phyloP scores from a whole-genome alignment of 257 asterid genomes.

The Linaria vulgaris region DNA sequence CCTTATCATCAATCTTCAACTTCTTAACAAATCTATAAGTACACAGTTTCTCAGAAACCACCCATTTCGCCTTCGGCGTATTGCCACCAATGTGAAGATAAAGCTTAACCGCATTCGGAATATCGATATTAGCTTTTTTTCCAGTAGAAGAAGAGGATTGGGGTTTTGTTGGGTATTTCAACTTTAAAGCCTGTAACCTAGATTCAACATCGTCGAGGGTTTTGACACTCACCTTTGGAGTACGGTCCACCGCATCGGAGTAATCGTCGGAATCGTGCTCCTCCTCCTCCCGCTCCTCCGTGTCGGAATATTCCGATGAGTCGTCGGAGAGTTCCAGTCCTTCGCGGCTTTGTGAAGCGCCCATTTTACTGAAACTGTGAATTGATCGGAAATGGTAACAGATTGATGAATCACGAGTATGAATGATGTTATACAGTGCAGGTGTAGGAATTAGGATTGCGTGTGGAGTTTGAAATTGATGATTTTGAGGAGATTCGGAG shows the following conservation, averaged over 20 bases:
- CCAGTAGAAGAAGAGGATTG: conserved; percentile 36
- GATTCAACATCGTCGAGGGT: conserved; percentile 73
- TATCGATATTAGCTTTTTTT: conserved; percentile 32
- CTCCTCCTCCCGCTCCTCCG: conserved; percentile 48
- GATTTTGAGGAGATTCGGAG: conserved; percentile 33
- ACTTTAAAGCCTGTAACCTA: conserved; percentile 61
- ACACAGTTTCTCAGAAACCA: conserved; percentile 62
- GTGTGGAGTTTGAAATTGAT: conserved; percentile 7
- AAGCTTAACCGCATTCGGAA: conserved; percentile 63
- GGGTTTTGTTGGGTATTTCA: conserved; percentile 49
- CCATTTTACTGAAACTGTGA: conserved; percentile 46
- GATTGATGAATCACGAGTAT: conserved; percentile 1
- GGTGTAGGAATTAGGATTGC: not conserved
- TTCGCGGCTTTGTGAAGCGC: conserved; percentile 94
- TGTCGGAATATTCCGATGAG: conserved; percentile 66
- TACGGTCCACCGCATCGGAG: conserved; percentile 46
- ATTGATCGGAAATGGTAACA: not conserved
- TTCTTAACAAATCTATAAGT: conserved; percentile 57
- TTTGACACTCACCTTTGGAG: conserved; percentile 37
- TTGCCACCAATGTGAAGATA: conserved; percentile 89
- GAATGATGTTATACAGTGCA: conserved; percentile 1
- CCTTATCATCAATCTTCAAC: conserved; percentile 43
- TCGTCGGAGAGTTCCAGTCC: conserved; percentile 94
- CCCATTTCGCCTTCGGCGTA: conserved; percentile 92
- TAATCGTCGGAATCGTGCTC: conserved; percentile 47